These are phyloP conservation scores for Diaporthe humulicola DNA, from an alignment of 2,329 filamentous ascomycete species.

Conservation along the genomic window DNA sequence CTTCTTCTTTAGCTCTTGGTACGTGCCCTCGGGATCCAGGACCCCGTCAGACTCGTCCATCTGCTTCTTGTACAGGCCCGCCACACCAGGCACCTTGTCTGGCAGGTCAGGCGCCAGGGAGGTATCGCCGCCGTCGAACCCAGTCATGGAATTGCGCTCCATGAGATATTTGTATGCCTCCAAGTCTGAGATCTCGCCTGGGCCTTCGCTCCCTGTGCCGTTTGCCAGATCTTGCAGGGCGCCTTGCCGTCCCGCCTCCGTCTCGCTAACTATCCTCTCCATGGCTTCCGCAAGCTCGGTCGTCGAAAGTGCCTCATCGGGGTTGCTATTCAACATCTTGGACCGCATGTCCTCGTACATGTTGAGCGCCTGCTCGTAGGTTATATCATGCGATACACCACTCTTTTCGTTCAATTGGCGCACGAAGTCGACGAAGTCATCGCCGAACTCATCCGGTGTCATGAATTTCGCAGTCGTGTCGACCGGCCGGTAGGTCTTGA, in stretches of 20 bases:
- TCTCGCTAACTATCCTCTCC: conserved; percentile 43
- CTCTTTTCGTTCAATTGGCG: conserved; percentile 55
- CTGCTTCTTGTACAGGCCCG: conserved; percentile 62
- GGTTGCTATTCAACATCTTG: conserved; percentile 49
- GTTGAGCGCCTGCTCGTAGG: conserved; percentile 59
- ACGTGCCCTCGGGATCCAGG: conserved; percentile 64
- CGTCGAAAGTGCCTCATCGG: conserved; percentile 50
- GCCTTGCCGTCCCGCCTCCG: conserved; percentile 42
- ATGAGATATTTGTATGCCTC: conserved; percentile 50
- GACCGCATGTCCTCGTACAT: conserved; percentile 61
- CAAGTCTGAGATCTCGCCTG: conserved; percentile 44
- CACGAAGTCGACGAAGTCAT: conserved; percentile 67
- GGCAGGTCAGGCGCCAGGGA: conserved; percentile 64
- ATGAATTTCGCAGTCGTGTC: conserved; percentile 72
- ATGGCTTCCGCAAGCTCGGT: conserved; percentile 30
- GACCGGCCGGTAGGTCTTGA: conserved; percentile 62
- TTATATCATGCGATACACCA: conserved; percentile 37
- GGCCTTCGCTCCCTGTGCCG: conserved; percentile 32
- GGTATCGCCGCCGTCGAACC: conserved; percentile 54
- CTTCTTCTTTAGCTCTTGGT: conserved; percentile 65
- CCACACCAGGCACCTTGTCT: conserved; percentile 65
- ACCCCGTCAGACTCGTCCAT: conserved; percentile 64
- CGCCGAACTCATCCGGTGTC: conserved; percentile 70
- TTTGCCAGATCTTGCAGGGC: background rate
- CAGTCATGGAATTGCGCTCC: conserved; percentile 53